phyloP scores from a whole-genome alignment of 805 yeast species.

The Barnettozyma wickerhamii region DNA sequence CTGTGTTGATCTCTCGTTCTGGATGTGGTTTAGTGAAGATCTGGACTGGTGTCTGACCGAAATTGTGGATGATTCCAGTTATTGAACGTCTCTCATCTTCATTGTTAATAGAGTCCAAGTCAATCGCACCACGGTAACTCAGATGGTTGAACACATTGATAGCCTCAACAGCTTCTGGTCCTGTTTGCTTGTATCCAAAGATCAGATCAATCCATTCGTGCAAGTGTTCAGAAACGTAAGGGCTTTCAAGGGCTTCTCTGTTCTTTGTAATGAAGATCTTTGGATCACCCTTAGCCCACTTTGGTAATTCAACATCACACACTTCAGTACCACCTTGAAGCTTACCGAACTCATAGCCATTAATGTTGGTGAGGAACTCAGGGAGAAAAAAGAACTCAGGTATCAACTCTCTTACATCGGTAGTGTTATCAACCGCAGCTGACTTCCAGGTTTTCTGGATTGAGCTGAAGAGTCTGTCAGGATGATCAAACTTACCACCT shows the following conservation, averaged over 20 bases:
- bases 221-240: conserved; percentile 69
- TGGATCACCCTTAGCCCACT: conserved; percentile 82
- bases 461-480: conserved; percentile 76
- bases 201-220: conserved; percentile 84
- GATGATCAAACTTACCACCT: conserved; percentile 87
- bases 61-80: conserved; percentile 83
- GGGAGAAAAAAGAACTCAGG: conserved; percentile 87
- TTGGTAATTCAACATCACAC: conserved; percentile 66
- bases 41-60: conserved; percentile 86
- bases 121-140: conserved; percentile 81
- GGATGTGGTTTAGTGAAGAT: conserved; percentile 70
- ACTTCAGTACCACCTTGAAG: conserved; percentile 56
- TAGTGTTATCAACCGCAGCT: conserved; percentile 72
- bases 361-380: conserved; percentile 65
- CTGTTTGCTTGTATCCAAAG: conserved; percentile 78
- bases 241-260: conserved; percentile 79
- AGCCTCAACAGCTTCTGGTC: conserved; percentile 59
- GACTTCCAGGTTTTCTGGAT: conserved; percentile 78
- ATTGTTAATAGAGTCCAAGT: conserved; percentile 69
- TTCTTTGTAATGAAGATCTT: conserved; percentile 67
- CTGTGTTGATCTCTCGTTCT: conserved; percentile 33
- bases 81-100: conserved; percentile 70
- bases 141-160: conserved; percentile 79
- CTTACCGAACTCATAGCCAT: conserved; percentile 64
- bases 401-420: conserved; percentile 82